These are phyloP conservation scores for Styphnolobium japonicum DNA, from an alignment of 306 rosid genomes.

Conservation along the genomic window DNA sequence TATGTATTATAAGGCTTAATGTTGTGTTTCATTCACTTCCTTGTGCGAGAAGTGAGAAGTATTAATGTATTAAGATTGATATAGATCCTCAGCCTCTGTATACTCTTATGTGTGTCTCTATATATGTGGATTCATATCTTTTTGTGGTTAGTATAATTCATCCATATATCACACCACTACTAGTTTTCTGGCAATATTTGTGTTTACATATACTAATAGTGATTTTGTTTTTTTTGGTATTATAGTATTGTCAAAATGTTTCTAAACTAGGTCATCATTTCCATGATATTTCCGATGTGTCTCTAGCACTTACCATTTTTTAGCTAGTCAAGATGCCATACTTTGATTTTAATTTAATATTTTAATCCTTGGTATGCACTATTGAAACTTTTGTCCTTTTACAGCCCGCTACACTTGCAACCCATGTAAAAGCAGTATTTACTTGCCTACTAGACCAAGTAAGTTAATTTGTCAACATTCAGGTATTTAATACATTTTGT, in stretches of 20 bases:
- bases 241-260: background rate
- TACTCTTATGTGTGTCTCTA: too few relatives aligned
- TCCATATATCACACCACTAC: too few relatives aligned
- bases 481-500: slow-evolving; percentile 22
- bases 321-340: background rate
- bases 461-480: slow-evolving; percentile 43
- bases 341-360: background rate
- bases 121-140: too few relatives aligned
- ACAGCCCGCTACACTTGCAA: slow-evolving; percentile 86
- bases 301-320: background rate
- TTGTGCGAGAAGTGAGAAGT: too few relatives aligned
- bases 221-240: background rate
- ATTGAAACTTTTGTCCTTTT: slow-evolving; percentile 24
- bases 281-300: background rate
- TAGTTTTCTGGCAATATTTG: too few relatives aligned
- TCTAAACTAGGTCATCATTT: background rate
- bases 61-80: too few relatives aligned
- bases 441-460: slow-evolving; percentile 96
- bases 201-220: background rate
- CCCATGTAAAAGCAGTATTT: slow-evolving; percentile 84
- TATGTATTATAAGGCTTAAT: too few relatives aligned
- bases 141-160: too few relatives aligned
- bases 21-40: too few relatives aligned
- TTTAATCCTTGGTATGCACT: slow-evolving; percentile 4
- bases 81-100: too few relatives aligned